These are phyloP conservation scores for Sphaerobolus stellatus DNA, from an alignment of 1,284 basidiomycete genomes.

Conservation along the genomic window DNA sequence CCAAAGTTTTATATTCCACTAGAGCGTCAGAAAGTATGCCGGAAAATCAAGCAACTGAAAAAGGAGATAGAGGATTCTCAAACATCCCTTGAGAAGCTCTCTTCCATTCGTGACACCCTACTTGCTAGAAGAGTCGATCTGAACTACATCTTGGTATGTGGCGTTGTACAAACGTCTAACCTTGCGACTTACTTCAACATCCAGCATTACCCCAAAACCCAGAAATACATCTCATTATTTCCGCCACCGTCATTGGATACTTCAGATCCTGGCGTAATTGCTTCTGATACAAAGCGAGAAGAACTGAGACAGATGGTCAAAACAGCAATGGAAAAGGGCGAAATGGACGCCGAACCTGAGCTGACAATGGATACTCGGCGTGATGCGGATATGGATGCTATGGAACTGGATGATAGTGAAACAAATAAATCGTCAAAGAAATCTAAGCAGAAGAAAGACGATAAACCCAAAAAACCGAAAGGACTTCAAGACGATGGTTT, in stretches of 20 bases:
- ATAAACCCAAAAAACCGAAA: conserved; percentile 14
- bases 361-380: conserved; percentile 28
- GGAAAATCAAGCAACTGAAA: conserved; percentile 68
- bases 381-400: conserved; percentile 7
- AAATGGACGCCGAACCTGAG: conserved; percentile 65
- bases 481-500: conserved; percentile 44
- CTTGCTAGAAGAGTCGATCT: conserved; percentile 70
- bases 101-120: conserved; percentile 50
- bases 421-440: conserved; percentile 15
- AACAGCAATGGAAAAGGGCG: conserved; percentile 61
- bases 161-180: neutral
- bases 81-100: conserved; percentile 35
- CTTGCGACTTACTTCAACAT: conserved; percentile 8
- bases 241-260: conserved; percentile 58
- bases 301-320: conserved; percentile 63
- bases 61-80: conserved; percentile 42
- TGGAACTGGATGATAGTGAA: conserved; percentile 20
- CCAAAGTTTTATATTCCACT: neutral
- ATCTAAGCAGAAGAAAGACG: conserved; percentile 5
- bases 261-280: conserved; percentile 29
- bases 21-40: conserved; percentile 81
- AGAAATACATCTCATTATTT: conserved; percentile 86
- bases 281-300: conserved; percentile 53
- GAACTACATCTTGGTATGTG: conserved; percentile 77
- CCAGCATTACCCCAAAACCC: conserved; percentile 76